These are phyloP conservation scores for Cicer arietinum DNA, from an alignment of 306 rosid species.

Conservation along the genomic window DNA sequence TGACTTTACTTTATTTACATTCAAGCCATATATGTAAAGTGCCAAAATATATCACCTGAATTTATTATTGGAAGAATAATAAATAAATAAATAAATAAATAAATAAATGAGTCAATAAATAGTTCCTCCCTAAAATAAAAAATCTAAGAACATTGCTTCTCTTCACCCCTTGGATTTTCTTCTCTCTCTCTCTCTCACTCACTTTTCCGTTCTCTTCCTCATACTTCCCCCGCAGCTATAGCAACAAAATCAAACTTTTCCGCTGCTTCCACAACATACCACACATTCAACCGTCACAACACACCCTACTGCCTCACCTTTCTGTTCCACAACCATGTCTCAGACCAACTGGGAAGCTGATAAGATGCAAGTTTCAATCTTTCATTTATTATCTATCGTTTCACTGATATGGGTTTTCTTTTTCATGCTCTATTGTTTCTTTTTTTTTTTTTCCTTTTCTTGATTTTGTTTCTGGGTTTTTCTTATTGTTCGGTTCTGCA, in stretches of 20 bases:
- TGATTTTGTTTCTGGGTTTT: slow-evolving; percentile 48
- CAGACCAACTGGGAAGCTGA: slow-evolving; percentile 99
- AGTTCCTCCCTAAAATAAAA: slow-evolving; percentile 22
- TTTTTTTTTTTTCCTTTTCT: neutral
- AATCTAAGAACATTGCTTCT: slow-evolving; percentile 52
- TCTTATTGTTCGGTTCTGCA: neutral
- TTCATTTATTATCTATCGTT: neutral
- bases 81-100: neutral
- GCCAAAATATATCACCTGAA: neutral
- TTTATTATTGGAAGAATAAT: neutral
- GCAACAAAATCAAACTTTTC: slow-evolving; percentile 47
- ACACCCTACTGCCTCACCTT: slow-evolving; percentile 28
- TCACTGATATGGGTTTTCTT: slow-evolving; percentile 42
- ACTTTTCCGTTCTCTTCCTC: slow-evolving; percentile 42
- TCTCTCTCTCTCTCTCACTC: slow-evolving; percentile 29
- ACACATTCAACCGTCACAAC: slow-evolving; percentile 38
- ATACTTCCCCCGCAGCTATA: slow-evolving; percentile 38
- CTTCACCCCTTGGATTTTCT: slow-evolving; percentile 50
- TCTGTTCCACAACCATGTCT: slow-evolving; percentile 69
- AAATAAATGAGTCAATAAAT: neutral
- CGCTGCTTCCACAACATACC: slow-evolving; percentile 38
- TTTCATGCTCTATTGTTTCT: slow-evolving; percentile 29
- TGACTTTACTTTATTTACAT: neutral
- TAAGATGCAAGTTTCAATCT: slow-evolving; percentile 72
- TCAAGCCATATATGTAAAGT: neutral